A percentile compares a stretch with the other conserved stretches of the same genome.
phyloP scores from a whole-genome alignment of 2,329 filamentous ascomycete genomes.

The Alternaria arbusti region DNA sequence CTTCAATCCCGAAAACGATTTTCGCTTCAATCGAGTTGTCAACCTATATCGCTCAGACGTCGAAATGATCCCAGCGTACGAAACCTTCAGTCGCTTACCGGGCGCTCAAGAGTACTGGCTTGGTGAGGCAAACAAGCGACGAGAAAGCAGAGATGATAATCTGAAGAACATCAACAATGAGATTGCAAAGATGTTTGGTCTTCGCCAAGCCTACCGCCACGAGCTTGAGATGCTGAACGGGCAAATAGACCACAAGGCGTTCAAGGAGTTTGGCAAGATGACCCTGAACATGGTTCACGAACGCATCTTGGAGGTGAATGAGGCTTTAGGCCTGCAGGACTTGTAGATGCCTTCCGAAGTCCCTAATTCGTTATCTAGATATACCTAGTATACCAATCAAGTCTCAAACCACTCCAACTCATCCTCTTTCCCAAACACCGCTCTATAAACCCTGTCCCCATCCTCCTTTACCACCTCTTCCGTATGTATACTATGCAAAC shows the following conservation, averaged over 20 bases:
- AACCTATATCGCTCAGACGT: neutral
- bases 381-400: neutral
- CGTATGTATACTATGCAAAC: constrained; percentile 44
- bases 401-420: constrained; percentile 46
- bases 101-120: neutral
- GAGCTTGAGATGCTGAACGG: neutral
- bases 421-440: constrained; percentile 41
- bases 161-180: neutral
- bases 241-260: neutral
- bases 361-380: neutral
- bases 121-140: neutral
- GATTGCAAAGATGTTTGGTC: neutral
- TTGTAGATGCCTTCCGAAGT: neutral
- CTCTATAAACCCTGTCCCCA: constrained; percentile 39
- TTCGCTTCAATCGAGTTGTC: neutral
- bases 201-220: neutral
- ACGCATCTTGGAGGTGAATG: neutral
- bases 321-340: neutral
- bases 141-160: neutral
- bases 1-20: neutral
- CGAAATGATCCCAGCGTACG: neutral
- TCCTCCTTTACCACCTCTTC: constrained; percentile 40
- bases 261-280: neutral
- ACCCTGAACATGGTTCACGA: neutral
- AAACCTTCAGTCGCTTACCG: neutral